Evolutionary conservation across 768 basidiomycete species (phyloP), one percentile per base, ranked within the genome.

Genomic region (Mycena maculata): DNA sequence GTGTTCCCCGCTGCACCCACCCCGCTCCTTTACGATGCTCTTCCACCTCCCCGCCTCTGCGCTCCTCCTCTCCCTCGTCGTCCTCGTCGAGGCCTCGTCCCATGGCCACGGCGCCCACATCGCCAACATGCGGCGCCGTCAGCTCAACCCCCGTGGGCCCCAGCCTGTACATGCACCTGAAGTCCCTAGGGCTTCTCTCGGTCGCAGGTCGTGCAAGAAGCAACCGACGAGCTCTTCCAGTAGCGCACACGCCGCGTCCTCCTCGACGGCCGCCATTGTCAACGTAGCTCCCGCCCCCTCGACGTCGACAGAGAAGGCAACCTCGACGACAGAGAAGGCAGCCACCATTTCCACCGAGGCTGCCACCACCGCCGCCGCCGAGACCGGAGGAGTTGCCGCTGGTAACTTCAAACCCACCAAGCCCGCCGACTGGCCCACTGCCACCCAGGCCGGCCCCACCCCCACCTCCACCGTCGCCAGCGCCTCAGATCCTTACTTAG

Each of bases 401-500:
- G 73, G 67, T 56, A 18, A 60, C 36, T 71, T 71, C 58, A 31
- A 15, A 15, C 33, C 69, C 18, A 47, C 41, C 64, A 74, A 72
- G 49, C 76, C 76, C 10, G 42, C 64, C 15, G 58, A 75, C 56
- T 76, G 77, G 76, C 77, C 76, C 4, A 65, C 72, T 3, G 63
- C 63, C 25, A 78, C 77, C 2, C 77, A 77, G 48, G 44, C 71
- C 0, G 74, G 71, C 18, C 54, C 73, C 7, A 52, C 56, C 1
- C 76, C 76, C 22, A 64, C 74, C 22, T 70, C 76, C 15, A 75
- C 73, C 16, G 62, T 70, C 33, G 67, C 77, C 31, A 74, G 72
- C 27, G 45, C 74, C 28, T 50, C 63, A 0, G 77, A 78, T 42
- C 77, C 77, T 6, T 76, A 60, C 72, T 75, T 78, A 42, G 49